These are phyloP conservation scores for Prunus mume DNA, from an alignment of 306 rosid species.

Conservation along the genomic window DNA sequence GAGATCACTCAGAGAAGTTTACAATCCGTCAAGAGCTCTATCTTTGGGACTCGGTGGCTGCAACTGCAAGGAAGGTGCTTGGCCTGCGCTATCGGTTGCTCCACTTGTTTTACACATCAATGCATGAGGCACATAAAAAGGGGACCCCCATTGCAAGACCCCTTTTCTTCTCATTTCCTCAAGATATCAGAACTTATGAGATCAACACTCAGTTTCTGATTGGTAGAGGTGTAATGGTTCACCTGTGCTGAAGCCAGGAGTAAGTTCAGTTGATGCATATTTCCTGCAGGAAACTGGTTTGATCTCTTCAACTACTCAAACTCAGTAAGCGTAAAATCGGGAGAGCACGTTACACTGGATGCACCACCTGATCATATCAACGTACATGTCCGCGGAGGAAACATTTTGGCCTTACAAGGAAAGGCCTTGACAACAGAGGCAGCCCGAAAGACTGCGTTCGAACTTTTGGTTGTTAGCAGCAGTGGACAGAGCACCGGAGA, in stretches of 20 bases:
- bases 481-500: slow-evolving; percentile 45
- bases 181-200: slow-evolving; percentile 57
- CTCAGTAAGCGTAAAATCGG: slow-evolving; percentile 47
- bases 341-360: slow-evolving; percentile 46
- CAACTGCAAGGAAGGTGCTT: slow-evolving; percentile 73
- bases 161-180: slow-evolving; percentile 87
- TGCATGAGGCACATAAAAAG: slow-evolving; percentile 63
- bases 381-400: slow-evolving; percentile 65
- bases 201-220: slow-evolving; percentile 73
- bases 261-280: slow-evolving; percentile 62
- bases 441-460: slow-evolving; percentile 53
- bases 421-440: slow-evolving; percentile 56
- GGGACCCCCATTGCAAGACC: slow-evolving; percentile 86
- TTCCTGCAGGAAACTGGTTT: slow-evolving; percentile 84
- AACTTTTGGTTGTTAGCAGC: slow-evolving; percentile 57
- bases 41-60: slow-evolving; percentile 84
- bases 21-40: slow-evolving; percentile 72
- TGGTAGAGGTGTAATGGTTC: slow-evolving; percentile 77
- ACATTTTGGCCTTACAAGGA: slow-evolving; percentile 73
- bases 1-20: slow-evolving; percentile 62
- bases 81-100: slow-evolving; percentile 80
- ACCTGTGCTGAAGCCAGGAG: slow-evolving; percentile 59
- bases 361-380: slow-evolving; percentile 80
- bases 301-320: slow-evolving; percentile 67
- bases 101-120: slow-evolving; percentile 76